Evolutionary conservation across 2,329 filamentous ascomycete species (phyloP), one percentile per base, ranked within the genome.

Genomic region (Fusarium chlamydosporum): DNA sequence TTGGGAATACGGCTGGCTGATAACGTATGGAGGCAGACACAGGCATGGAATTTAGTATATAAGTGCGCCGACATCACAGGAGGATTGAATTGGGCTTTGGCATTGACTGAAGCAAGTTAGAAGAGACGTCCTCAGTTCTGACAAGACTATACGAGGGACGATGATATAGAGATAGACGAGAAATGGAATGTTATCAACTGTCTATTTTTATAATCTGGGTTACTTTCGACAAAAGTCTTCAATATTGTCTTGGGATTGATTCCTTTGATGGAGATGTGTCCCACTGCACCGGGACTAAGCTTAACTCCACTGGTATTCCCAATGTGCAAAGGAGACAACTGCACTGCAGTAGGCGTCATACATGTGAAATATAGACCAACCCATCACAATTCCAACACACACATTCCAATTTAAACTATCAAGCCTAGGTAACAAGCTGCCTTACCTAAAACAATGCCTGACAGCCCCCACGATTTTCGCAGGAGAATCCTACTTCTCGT

Each of bases 401-500:
- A 47, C 53, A 34, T 65, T 26, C 26, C 20, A 29, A 48, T 65
- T 65, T 59, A 65, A 53, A 65, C 45, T 60, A 52, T 38, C 47
- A 38, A 60, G 45, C 10, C 18, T 50, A 46, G 37, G 35, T 37
- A 9, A 50, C 23, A 23, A 18, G 12, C 15, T 41, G 38, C 20
- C 38, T 41, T 40, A 27, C 47, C 34, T 40, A 51, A 51, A 51
- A 51, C n/a, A 60, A 75, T 72, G 66, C 47, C 65, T 48, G 61
- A 60, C 42, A 56, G 41, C 23, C 47, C 47, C 33, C 55, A 50
- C 27, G 48, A 58, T 3, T 63, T 60, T 34, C 40, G 27, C 5
- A 65, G 72, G 27, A 67, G 56, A 29, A 75, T 80, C 23, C 73
- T 80, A 43, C 69, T 79, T 29, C 73, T 79, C 8, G 77, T 73